These are phyloP conservation scores for Arachnomyces sp. DNA, from an alignment of 2,329 filamentous ascomycete species.

Conservation along the genomic window DNA sequence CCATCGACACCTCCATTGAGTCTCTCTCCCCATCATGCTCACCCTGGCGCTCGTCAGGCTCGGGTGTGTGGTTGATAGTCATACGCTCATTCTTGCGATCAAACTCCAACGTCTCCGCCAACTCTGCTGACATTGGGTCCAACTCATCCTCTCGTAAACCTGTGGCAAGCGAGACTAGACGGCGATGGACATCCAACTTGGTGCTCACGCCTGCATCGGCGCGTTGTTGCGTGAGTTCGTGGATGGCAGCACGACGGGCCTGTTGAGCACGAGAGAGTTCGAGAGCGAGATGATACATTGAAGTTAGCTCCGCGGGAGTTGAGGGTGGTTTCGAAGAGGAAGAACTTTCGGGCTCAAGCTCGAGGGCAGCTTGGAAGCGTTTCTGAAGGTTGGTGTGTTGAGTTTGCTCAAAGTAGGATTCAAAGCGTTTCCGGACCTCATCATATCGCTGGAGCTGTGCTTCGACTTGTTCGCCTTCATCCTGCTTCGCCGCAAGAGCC, in stretches of 20 bases:
- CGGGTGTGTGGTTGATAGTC: constrained; percentile 20
- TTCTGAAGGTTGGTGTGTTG: constrained; percentile 31
- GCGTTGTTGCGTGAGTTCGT: constrained; percentile 36
- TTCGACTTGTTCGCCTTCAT: constrained; percentile 28
- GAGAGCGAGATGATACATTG: constrained; percentile 23
- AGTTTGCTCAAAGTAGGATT: constrained; percentile 37
- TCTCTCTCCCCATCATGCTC: constrained; percentile 14
- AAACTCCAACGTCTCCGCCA: constrained; percentile 38
- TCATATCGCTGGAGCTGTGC: constrained; percentile 33
- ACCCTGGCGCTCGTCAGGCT: constrained; percentile 18
- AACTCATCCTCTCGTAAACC: constrained; percentile 40
- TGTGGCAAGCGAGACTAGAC: constrained; percentile 39
- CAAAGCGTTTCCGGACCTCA: constrained; percentile 26
- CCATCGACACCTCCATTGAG: constrained; percentile 18
- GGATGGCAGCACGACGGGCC: constrained; percentile 26
- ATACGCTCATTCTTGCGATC: constrained; percentile 32
- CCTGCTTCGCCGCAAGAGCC: constrained; percentile 28
- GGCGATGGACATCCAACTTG: constrained; percentile 39
- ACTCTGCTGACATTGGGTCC: constrained; percentile 39
- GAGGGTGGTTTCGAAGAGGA: constrained; percentile 7
- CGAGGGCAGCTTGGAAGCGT: constrained; percentile 16
- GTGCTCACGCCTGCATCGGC: constrained; percentile 38
- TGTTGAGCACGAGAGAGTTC: constrained; percentile 27
- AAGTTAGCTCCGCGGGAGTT: constrained; percentile 23
- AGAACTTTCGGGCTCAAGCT: too few species aligned